phyloP scores from a whole-genome alignment of 2,329 filamentous ascomycete species.

The Colletotrichum sp. region DNA sequence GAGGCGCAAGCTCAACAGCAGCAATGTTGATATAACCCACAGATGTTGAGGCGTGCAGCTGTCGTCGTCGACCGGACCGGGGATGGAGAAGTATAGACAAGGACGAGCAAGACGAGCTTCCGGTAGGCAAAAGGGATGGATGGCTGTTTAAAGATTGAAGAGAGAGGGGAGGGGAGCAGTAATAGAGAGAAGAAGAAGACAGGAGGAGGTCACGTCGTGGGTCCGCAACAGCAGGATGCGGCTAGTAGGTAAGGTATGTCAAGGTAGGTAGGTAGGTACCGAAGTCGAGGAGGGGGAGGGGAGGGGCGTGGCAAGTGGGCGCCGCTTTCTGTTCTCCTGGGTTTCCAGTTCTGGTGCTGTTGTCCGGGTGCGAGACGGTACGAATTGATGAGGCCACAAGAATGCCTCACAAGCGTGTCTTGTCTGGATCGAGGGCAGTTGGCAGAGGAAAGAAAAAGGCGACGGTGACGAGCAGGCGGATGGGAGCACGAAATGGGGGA shows the following conservation, averaged over 20 bases:
- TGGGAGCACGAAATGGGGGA: conserved; percentile 6
- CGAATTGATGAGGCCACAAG: not conserved
- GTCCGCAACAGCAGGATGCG: not conserved
- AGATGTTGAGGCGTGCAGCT: not conserved
- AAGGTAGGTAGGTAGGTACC: not conserved
- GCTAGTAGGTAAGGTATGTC: not conserved
- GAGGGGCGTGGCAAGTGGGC: not conserved
- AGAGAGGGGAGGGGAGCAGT: not conserved
- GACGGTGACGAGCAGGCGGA: not conserved
- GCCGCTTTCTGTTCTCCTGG: conserved; percentile 3
- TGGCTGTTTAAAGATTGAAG: not conserved
- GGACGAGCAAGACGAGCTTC: not conserved
- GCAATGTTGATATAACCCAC: not conserved
- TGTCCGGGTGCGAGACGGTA: conserved; percentile 4
- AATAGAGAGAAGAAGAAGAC: not conserved
- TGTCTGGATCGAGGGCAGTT: not conserved
- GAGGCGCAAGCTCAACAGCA: conserved; percentile 1
- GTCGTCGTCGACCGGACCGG: not conserved
- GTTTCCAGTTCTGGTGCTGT: not conserved
- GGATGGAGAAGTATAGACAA: not conserved
- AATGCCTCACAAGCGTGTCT: not conserved
- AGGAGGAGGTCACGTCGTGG: conserved; percentile 9
- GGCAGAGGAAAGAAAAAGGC: not conserved
- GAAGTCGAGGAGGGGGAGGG: not conserved
- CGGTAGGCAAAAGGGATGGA: not conserved